phyloP scores from a whole-genome alignment of 2,329 filamentous ascomycete genomes.

The Metarhizium album region DNA sequence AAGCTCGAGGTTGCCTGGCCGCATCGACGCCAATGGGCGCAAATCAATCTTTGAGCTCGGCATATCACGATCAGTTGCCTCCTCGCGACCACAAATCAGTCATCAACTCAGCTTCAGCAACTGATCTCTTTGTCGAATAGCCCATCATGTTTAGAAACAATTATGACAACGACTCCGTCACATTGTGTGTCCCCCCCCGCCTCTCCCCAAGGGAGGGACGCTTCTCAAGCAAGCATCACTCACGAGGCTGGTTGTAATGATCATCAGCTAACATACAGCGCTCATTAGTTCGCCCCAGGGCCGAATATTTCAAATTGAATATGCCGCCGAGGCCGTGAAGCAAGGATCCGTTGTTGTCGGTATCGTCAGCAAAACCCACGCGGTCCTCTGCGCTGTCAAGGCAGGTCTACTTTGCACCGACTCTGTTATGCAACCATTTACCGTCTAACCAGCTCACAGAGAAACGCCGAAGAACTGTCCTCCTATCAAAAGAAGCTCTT shows the following conservation, averaged over 20 bases:
- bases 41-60: constrained; percentile 9
- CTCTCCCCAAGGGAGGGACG: neutral
- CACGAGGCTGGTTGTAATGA: neutral
- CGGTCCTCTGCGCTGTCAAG: constrained; percentile 93
- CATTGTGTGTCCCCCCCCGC: constrained; percentile 60
- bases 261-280: constrained; percentile 17
- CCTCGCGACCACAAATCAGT: constrained; percentile 4
- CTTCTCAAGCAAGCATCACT: neutral
- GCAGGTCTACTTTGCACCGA: constrained; percentile 33
- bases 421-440: neutral
- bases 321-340: constrained; percentile 97
- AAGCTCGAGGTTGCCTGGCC: constrained; percentile 14
- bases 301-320: constrained; percentile 99
- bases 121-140: constrained; percentile 5
- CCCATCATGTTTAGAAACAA: constrained; percentile 96
- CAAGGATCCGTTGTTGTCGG: constrained; percentile 97
- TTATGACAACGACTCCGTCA: constrained; percentile 99
- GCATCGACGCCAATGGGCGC: constrained; percentile 3
- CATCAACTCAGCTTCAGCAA: constrained; percentile 4
- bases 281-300: constrained; percentile 84
- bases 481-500: constrained; percentile 99
- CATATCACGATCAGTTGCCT: constrained; percentile 4
- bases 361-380: constrained; percentile 95
- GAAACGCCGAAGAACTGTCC: constrained; percentile 97
- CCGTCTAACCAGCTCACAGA: constrained; percentile 38